Evolutionary conservation across 768 basidiomycete genomes (phyloP).

Genomic region (Xerocomus potaroensis): DNA sequence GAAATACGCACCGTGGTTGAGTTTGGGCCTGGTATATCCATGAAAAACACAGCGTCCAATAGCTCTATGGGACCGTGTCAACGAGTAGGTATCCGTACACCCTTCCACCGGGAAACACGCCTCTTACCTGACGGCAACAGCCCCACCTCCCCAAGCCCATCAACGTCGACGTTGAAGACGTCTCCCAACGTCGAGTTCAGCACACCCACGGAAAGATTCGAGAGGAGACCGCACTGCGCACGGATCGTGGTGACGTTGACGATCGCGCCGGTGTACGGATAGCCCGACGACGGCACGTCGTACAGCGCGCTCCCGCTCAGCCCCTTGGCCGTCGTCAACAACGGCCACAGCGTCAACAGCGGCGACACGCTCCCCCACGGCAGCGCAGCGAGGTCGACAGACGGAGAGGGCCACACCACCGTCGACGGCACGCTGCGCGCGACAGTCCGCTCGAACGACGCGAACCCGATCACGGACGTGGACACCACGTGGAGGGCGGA

Average conservation of each 20-base stretch:
- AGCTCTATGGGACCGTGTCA: neutral
- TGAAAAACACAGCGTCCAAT: neutral
- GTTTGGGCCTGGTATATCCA: neutral
- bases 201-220: slow-evolving; percentile 1
- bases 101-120: neutral
- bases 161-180: neutral
- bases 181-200: neutral
- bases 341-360: neutral
- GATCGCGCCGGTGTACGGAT: slow-evolving; percentile 1
- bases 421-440: neutral
- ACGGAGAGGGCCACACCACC: neutral
- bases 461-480: slow-evolving; percentile 17
- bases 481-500: slow-evolving; percentile 22
- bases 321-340: slow-evolving; percentile 8
- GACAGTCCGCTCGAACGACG: slow-evolving; percentile 10
- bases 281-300: slow-evolving; percentile 10
- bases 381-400: neutral
- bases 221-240: too few species aligned
- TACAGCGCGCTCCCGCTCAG: slow-evolving; percentile 13
- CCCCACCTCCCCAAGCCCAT: slow-evolving; percentile 3
- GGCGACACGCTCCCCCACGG: neutral
- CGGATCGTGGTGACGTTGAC: slow-evolving; percentile 16
- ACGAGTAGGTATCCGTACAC: neutral
- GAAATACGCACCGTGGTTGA: neutral
- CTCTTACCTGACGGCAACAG: neutral